Evolutionary conservation across 1,139 yeast genomes (phyloP), one percentile per base, ranked within the genome.

Genomic region (Kodamaea derodonti): DNA sequence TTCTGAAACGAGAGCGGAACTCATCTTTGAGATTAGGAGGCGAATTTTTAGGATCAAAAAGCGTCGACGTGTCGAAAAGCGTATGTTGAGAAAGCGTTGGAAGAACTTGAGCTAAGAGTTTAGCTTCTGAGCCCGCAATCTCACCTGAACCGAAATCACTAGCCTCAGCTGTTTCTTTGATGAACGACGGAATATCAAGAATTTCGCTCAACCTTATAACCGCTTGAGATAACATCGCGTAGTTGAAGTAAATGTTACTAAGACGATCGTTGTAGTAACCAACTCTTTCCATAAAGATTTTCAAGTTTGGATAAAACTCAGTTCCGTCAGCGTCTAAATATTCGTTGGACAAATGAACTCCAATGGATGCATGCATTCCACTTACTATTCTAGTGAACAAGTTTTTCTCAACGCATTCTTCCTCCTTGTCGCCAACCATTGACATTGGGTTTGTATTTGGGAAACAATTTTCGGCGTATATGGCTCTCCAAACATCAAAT

Each of bases 331-430:
- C 73, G 54, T 86, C 74, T 52, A 86, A 71, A 58, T 78, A 87
- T 51, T 92, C 97, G 52, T 84, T 85, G 18, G 95, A 80, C 41
- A 94, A 69, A 60, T 94, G 99, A 2, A 95, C 88, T 8, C 95
- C 94, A 43, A 94, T 88, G 4, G 96, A 86, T 2, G 97, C 88
- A 57, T 94, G 99, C 84, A 94, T 76, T 2, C 99, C 99, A 30
- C 95, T 82, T 14, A 94, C 72, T 37, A 94, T 63, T 45, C 95
- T 75, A 62, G 84, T 90, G 53, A 94, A 94, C 29, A 88, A 77
- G 47, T 88, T 80, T 63, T 90, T 92, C 51, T 94, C 97, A 33
- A 69, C 59, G 56, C 97, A 88, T 27, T 74, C 82, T 20, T 67
- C 71, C 25, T 62, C 62, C 29, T 59, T 62, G 29, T 48, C 54